Evolutionary conservation across 345 rosid genomes (phyloP), one percentile per base, ranked within the genome.

Genomic region (Lepidium sativum): DNA sequence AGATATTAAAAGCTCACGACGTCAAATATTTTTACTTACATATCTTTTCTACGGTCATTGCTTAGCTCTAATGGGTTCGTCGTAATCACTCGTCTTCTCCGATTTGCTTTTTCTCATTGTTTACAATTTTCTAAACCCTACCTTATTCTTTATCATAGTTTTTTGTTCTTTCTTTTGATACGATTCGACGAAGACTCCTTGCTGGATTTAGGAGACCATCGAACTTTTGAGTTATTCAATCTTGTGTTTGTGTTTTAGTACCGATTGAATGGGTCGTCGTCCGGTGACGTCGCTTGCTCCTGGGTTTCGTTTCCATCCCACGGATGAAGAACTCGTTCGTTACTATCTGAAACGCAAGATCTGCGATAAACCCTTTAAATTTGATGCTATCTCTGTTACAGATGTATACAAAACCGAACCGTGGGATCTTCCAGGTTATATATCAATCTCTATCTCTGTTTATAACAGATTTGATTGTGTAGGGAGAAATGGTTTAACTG

Each of bases 401-500:
- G 92, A 92, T 67, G 66, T 92, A 34, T 92, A 92, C 77, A 89
- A 80, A 65, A 69, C 83, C 55, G 97, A 89, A 77, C 98, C 97
- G 0, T 92, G 98, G 98, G 98, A 94, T 71, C 97, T 94, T 6
- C 99, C 99, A 9, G 85, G 95, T 89, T 44, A 53, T 41, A n/a
- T 17, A 15, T 13, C 21, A 0, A 35, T 20, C 20, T 11, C 18
- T 20, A 29, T 51, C 2, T 37, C 33, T 12, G 23, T 8, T 21
- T 2, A 32, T n/a, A 3, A 39, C 7, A 18, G 18, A 14, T 54
- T 32, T 17, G 23, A 14, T 34, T 71, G 20, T 45, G 12, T 27
- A 9, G 21, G 9, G 18, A 10, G 1, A 8, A 9, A 40, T 39
- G 17, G 13, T 32, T 3, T 12, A 6, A 8, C 33, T 40, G 29